Percentiles rank a stretch among this genome's conserved stretches.
phyloP scores from a whole-genome alignment of 768 basidiomycete genomes.

The Sarcodon aspratus region DNA sequence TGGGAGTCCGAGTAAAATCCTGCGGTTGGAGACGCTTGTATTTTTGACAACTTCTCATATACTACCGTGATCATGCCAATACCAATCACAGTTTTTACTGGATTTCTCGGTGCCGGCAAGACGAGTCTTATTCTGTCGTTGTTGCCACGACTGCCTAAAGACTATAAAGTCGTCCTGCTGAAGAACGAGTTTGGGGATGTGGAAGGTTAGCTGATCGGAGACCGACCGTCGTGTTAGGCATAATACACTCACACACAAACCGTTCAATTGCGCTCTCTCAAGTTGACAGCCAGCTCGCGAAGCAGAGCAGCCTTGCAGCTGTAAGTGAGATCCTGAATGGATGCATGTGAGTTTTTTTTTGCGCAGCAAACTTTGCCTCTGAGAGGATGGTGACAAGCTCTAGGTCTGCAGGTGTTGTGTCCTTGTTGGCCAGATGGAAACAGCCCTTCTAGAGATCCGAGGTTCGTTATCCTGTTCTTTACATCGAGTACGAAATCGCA shows the following conservation, averaged over 20 bases:
- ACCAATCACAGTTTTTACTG: conserved; percentile 93
- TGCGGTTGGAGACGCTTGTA: too few relatives aligned
- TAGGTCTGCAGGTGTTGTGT: conserved; percentile 65
- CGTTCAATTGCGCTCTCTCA: neutral
- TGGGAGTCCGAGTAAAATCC: too few relatives aligned
- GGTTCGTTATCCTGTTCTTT: conserved; percentile 26
- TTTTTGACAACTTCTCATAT: too few relatives aligned
- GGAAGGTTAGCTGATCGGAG: conserved; percentile 40
- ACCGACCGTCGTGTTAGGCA: neutral
- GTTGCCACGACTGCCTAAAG: conserved; percentile 68
- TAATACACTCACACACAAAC: neutral
- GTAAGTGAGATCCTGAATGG: conserved; percentile 94
- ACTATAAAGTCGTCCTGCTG: conserved; percentile 82
- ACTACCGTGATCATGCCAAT: conserved; percentile 25
- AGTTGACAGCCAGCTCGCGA: conserved; percentile 89
- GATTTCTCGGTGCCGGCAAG: conserved; percentile 79
- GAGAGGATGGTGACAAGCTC: too few relatives aligned
- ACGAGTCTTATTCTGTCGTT: conserved; percentile 76
- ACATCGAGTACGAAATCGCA: neutral
- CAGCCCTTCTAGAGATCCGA: conserved; percentile 78
- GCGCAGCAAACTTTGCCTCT: neutral
- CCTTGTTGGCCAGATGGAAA: conserved; percentile 91
- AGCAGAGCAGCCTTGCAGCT: conserved; percentile 71
- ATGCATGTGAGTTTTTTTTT: conserved; percentile 64
- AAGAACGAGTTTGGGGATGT: conserved; percentile 98